These are phyloP conservation scores for Lasiosphaeris hirsuta DNA, from an alignment of 495 filamentous ascomycete genomes.

Conservation along the genomic window DNA sequence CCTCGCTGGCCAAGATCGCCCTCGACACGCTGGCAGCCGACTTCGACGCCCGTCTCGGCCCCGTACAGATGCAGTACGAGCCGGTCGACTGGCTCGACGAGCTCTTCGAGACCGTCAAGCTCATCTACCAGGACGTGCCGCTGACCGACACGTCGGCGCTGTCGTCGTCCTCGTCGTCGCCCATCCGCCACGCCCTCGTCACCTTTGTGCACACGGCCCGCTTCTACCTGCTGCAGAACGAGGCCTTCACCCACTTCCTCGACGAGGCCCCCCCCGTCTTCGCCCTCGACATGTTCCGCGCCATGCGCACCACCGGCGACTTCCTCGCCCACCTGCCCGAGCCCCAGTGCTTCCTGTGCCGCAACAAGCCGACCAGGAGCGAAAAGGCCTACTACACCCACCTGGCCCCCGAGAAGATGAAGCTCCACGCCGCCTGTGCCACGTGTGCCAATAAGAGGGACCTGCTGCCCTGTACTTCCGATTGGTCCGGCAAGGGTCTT, in stretches of 20 bases:
- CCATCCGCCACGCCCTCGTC: conserved; percentile 18
- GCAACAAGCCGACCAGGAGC: conserved; percentile 13
- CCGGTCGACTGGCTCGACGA: conserved; percentile 23
- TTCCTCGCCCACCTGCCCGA: conserved; percentile 17
- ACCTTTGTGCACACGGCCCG: conserved; percentile 19
- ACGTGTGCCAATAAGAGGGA: conserved; percentile 17
- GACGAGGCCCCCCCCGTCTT: conserved; percentile 11
- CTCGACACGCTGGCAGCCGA: conserved; percentile 18
- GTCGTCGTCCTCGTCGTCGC: not conserved
- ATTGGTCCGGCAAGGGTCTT: conserved; percentile 22
- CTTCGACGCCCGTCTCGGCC: conserved; percentile 15
- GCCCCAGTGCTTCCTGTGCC: conserved; percentile 16
- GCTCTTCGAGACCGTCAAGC: conserved; percentile 21
- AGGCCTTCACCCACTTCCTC: conserved; percentile 18
- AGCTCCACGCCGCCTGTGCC: conserved; percentile 10
- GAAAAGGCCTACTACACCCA: conserved; percentile 23
- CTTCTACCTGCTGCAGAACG: conserved; percentile 20
- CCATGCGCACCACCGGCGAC: conserved; percentile 21
- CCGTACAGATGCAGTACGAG: conserved; percentile 19
- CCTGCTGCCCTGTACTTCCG: not conserved
- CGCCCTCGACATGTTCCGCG: conserved; percentile 22
- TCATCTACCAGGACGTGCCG: conserved; percentile 20
- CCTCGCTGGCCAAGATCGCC: conserved; percentile 19
- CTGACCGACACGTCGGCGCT: not conserved
- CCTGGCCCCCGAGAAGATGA: conserved; percentile 15